phyloP scores from a whole-genome alignment of 208 protist genomes.

The Vickermania ingenoplastis region DNA sequence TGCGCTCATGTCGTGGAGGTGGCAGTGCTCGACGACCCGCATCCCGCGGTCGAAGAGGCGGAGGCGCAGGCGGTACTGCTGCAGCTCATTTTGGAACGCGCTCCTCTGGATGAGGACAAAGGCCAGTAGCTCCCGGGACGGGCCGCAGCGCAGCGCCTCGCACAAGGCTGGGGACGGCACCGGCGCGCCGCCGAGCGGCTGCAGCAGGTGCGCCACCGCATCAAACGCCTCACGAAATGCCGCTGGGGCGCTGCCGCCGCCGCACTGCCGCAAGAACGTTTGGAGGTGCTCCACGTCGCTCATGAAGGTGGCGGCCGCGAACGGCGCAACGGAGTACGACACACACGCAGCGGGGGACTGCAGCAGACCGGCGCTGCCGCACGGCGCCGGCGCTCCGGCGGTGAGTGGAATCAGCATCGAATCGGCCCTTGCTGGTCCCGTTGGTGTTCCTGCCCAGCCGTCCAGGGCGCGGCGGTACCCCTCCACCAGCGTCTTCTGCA shows the following conservation, averaged over 20 bases:
- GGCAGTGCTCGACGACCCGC: constrained; percentile 81
- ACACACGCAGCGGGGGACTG: constrained; percentile 12
- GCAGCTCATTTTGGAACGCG: constrained; percentile 82
- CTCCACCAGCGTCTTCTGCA: constrained; percentile 65
- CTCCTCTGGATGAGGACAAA: constrained; percentile 74
- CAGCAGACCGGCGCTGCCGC: constrained; percentile 25
- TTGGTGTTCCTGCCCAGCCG: neutral
- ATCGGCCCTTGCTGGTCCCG: neutral
- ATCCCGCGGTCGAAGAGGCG: constrained; percentile 74
- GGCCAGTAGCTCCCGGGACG: constrained; percentile 56
- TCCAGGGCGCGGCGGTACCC: constrained; percentile 27
- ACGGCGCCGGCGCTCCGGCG: constrained; percentile 20
- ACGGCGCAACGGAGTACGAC: constrained; percentile 63
- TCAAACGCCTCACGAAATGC: constrained; percentile 11
- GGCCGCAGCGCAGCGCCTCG: constrained; percentile 27
- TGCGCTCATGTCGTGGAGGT: constrained; percentile 68
- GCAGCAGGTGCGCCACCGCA: constrained; percentile 3
- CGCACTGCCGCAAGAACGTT: constrained; percentile 59
- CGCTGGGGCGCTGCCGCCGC: constrained; percentile 5
- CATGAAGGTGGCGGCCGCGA: constrained; percentile 43
- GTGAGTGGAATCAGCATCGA: constrained; percentile 36
- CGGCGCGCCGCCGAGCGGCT: neutral
- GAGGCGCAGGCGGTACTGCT: constrained; percentile 72
- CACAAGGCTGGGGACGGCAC: constrained; percentile 6
- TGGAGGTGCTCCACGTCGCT: constrained; percentile 48